These are phyloP conservation scores for Xerocomus potaroensis DNA, from an alignment of 768 basidiomycete species.

Conservation along the genomic window DNA sequence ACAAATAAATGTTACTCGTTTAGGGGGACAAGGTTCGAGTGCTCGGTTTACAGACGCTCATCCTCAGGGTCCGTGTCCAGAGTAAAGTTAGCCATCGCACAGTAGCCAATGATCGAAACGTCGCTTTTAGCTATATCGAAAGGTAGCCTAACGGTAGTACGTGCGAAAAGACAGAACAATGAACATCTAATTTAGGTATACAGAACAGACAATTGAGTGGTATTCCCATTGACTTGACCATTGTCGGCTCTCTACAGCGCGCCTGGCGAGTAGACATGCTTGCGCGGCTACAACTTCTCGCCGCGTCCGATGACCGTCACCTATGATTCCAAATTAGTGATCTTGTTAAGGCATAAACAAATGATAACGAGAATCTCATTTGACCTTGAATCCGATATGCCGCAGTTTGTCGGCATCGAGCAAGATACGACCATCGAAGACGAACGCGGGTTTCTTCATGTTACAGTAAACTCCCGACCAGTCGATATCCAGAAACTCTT, in stretches of 20 bases:
- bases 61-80: neutral
- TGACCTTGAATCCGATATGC: constrained; percentile 86
- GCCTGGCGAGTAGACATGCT: neutral
- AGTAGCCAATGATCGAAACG: neutral
- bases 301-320: constrained; percentile 60
- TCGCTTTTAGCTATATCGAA: constrained; percentile 5
- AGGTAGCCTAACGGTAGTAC: no score
- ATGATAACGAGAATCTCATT: constrained; percentile 1
- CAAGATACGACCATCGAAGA: constrained; percentile 91
- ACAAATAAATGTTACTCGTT: no score
- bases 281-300: constrained; percentile 31
- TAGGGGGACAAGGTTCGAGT: no score
- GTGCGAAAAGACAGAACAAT: neutral
- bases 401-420: constrained; percentile 76
- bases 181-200: constrained; percentile 1
- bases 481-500: constrained; percentile 90
- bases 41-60: no score
- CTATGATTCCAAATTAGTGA: constrained; percentile 26
- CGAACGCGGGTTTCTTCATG: constrained; percentile 98
- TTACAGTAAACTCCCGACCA: constrained; percentile 80
- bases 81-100: neutral
- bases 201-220: constrained; percentile 11
- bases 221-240: neutral
- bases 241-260: neutral
- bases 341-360: neutral